phyloP scores from a whole-genome alignment of 1,284 basidiomycete genomes.

The Apiotrichum gamsii region DNA sequence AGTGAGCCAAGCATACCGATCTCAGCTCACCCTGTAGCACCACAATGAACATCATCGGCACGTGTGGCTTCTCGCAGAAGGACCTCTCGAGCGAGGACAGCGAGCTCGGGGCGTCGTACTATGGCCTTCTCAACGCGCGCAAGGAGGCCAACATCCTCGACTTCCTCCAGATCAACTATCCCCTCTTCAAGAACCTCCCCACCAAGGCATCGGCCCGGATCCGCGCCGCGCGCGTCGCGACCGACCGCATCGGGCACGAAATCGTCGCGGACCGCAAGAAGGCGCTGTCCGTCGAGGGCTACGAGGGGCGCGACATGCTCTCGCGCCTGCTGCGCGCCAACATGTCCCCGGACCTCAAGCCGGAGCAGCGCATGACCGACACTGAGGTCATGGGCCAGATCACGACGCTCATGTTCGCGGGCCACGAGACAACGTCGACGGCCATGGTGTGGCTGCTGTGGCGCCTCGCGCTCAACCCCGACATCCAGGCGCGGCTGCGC shows the following conservation, averaged over 20 bases:
- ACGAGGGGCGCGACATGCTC: constrained; percentile 6
- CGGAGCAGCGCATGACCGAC: constrained; percentile 57
- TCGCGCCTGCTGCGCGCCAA: constrained; percentile 53
- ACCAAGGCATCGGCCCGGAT: neutral
- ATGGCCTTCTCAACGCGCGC: neutral
- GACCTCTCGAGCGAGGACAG: too few species aligned
- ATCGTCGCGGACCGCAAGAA: neutral
- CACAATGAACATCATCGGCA: neutral
- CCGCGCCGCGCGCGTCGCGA: neutral
- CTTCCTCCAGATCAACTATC: neutral
- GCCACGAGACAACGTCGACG: constrained; percentile 70
- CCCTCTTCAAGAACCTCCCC: too few species aligned
- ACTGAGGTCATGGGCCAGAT: constrained; percentile 67
- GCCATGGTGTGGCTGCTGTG: constrained; percentile 68
- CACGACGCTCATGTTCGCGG: constrained; percentile 58
- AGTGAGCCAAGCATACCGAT: too few species aligned
- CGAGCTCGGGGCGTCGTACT: neutral
- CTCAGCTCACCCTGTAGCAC: neutral
- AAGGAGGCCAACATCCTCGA: neutral
- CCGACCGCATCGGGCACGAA: neutral
- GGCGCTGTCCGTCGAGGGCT: neutral
- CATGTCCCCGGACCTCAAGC: constrained; percentile 52
- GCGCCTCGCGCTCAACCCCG: constrained; percentile 55
- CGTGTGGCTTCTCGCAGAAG: too few species aligned
- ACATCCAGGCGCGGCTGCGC: constrained; percentile 57